Conservation (phyloP, 2,329 filamentous ascomycete genomes). For the Neofusicoccum sp. region DNA sequence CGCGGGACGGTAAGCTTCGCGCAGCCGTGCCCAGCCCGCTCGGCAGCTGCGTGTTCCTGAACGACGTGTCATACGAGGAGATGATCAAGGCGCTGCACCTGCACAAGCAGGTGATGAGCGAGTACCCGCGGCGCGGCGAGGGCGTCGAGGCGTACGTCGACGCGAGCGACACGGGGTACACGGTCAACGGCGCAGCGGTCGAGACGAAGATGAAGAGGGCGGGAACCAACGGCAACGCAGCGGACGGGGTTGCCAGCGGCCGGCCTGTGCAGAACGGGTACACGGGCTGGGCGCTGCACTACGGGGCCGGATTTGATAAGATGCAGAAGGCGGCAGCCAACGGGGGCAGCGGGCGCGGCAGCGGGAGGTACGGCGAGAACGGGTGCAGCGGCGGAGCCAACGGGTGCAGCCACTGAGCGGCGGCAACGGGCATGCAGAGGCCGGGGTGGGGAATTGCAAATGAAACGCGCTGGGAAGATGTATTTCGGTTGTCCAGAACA, state of each 20-base stretch:
- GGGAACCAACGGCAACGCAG: slow-evolving; percentile 26
- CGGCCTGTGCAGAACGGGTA: slow-evolving; percentile 15
- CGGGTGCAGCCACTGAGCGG: slow-evolving; percentile 1
- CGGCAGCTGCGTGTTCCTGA: slow-evolving; percentile 66
- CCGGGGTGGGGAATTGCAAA: neutral
- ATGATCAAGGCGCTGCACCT: slow-evolving; percentile 59
- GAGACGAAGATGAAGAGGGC: slow-evolving; percentile 30
- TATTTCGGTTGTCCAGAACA: slow-evolving; percentile 12
- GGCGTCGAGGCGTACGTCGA: slow-evolving; percentile 70
- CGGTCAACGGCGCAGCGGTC: slow-evolving; percentile 44
- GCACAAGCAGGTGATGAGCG: slow-evolving; percentile 64
- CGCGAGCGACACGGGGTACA: slow-evolving; percentile 64
- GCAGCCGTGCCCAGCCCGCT: slow-evolving; percentile 68
- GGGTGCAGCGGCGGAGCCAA: neutral
- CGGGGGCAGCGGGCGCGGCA: neutral
- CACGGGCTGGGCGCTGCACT: slow-evolving; percentile 17
- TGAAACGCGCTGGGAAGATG: neutral
- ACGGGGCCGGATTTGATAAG: slow-evolving; percentile 29
- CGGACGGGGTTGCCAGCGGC: slow-evolving; percentile 19
- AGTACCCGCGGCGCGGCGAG: slow-evolving; percentile 62
- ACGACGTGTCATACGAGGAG: slow-evolving; percentile 62
- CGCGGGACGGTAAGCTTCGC: slow-evolving; percentile 65
- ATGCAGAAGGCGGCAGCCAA: slow-evolving; percentile 16
- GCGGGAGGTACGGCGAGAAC: neutral
- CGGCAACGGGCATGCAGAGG: neutral